Evolutionary conservation across 768 basidiomycete species (phyloP).

Genomic region (Trametes maxima): DNA sequence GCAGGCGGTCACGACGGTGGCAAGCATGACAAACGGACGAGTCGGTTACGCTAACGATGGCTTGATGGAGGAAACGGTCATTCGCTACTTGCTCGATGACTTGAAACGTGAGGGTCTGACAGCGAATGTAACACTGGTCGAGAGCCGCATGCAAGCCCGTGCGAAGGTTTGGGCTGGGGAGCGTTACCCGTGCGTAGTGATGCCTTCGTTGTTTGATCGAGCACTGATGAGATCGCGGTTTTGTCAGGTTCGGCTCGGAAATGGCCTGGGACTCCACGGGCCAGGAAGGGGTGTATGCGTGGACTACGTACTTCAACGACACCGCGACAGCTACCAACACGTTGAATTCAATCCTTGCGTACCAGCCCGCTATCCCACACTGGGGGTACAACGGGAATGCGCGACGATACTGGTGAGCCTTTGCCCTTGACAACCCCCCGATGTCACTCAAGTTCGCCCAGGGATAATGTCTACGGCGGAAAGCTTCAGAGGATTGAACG

Average conservation of each 20-base stretch:
- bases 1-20: conserved; percentile 52
- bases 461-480: conserved; percentile 61
- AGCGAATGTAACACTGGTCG: conserved; percentile 48
- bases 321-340: conserved; percentile 51
- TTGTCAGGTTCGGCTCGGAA: conserved; percentile 54
- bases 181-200: conserved; percentile 50
- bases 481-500: conserved; percentile 57
- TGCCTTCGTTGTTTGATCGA: background rate
- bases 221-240: background rate
- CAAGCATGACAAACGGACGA: conserved; percentile 46
- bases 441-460: conserved; percentile 23
- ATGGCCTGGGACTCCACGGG: conserved; percentile 60
- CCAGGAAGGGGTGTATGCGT: conserved; percentile 58
- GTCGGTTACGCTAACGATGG: conserved; percentile 51
- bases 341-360: conserved; percentile 58
- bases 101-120: conserved; percentile 53
- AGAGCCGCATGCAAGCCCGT: conserved; percentile 49
- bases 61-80: conserved; percentile 61
- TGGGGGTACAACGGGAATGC: conserved; percentile 67
- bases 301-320: conserved; percentile 58
- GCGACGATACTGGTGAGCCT: conserved; percentile 52
- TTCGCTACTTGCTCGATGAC: conserved; percentile 49
- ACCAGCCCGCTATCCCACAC: conserved; percentile 58
- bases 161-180: conserved; percentile 48
- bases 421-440: background rate